These are phyloP conservation scores for Pseudomonodictys pantanalensis DNA, from an alignment of 495 filamentous ascomycete species.

Conservation along the genomic window DNA sequence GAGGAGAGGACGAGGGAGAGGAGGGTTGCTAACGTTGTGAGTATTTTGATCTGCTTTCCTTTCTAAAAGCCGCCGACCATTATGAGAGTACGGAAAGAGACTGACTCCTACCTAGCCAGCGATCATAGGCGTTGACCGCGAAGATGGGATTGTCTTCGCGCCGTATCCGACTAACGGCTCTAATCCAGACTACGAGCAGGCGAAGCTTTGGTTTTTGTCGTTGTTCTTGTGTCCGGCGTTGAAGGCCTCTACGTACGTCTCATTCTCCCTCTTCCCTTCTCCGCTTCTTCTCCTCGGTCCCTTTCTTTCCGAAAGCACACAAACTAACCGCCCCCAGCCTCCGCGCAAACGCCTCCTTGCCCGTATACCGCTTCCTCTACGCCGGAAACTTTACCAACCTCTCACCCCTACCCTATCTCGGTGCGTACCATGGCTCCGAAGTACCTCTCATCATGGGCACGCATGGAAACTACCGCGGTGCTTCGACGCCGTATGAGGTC, in stretches of 20 bases:
- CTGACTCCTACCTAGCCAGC: constrained; percentile 23
- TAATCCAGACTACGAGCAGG: background rate
- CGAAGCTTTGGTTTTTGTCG: background rate
- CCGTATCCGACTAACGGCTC: constrained; percentile 19
- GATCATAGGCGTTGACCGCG: constrained; percentile 28
- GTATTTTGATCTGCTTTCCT: background rate
- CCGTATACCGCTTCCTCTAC: constrained; percentile 43
- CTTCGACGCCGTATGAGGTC: constrained; percentile 39
- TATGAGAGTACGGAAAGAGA: background rate
- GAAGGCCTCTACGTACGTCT: constrained; percentile 9
- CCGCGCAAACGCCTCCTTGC: constrained; percentile 4
- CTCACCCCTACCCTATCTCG: constrained; percentile 41
- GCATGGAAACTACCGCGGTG: constrained; percentile 37
- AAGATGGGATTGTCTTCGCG: constrained; percentile 29
- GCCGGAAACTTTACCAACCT: constrained; percentile 43
- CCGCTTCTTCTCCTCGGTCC: too few relatives aligned
- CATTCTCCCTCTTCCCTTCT: background rate
- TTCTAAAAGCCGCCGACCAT: too few relatives aligned
- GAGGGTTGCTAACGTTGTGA: constrained; percentile 1
- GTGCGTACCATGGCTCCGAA: constrained; percentile 48
- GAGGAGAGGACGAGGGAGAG: constrained; percentile 33
- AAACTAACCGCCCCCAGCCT: too few relatives aligned
- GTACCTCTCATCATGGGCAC: constrained; percentile 49
- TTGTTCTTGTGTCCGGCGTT: constrained; percentile 9
- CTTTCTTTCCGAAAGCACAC: too few relatives aligned